Percentiles rank a stretch among this genome's conserved stretches.
Conservation (phyloP, 306 rosid genomes). For the Senna tora region DNA sequence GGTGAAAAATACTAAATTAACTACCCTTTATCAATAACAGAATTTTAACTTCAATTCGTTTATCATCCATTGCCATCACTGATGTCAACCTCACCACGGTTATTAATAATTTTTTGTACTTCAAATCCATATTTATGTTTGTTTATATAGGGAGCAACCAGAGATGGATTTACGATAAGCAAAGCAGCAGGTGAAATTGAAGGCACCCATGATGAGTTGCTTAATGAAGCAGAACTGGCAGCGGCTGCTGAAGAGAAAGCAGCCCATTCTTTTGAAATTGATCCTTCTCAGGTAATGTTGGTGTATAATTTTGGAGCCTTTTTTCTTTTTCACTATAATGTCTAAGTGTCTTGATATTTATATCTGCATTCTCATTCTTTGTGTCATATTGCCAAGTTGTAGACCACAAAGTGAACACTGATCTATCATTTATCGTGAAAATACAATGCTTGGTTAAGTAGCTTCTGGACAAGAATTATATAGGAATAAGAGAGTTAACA, state of each 20-base stretch:
- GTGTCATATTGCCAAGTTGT: conserved; percentile 6
- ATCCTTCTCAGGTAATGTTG: conserved; percentile 73
- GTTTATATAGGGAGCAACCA: conserved; percentile 55
- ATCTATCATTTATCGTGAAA: conserved; percentile 16
- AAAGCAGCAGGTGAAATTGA: conserved; percentile 80
- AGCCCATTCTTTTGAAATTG: conserved; percentile 83
- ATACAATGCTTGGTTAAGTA: conserved; percentile 11
- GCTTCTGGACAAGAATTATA: conserved; percentile 1
- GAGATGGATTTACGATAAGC: conserved; percentile 86
- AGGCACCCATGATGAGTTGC: conserved; percentile 71
- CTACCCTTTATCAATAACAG: too few relatives aligned
- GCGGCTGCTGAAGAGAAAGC: conserved; percentile 92
- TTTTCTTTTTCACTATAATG: not conserved
- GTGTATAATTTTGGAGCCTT: conserved; percentile 20
- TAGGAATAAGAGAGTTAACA: not conserved
- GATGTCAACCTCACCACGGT: too few relatives aligned
- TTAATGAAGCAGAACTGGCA: conserved; percentile 84
- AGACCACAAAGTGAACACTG: conserved; percentile 23
- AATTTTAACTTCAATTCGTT: too few relatives aligned
- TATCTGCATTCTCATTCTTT: conserved; percentile 4
- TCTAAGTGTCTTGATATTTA: not conserved
- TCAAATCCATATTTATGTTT: conserved; percentile 19
- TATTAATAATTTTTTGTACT: too few relatives aligned
- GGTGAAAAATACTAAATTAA: too few relatives aligned
- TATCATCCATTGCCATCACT: too few relatives aligned